phyloP scores from a whole-genome alignment of 2,329 filamentous ascomycete species.

The Ceratocystis albifundus region DNA sequence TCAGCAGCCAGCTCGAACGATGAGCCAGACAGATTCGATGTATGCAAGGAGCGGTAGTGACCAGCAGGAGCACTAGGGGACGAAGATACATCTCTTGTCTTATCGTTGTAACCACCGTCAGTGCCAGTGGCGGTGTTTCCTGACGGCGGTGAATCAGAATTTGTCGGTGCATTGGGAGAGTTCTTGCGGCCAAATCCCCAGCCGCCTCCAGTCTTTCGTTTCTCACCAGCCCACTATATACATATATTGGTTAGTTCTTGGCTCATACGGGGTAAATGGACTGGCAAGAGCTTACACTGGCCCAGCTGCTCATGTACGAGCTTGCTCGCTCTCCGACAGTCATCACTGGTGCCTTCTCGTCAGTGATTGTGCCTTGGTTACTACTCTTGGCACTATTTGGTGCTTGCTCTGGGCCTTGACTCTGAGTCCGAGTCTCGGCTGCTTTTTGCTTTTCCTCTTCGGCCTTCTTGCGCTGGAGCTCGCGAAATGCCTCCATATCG shows the following conservation, averaged over 20 bases:
- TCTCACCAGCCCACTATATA: conserved; percentile 55
- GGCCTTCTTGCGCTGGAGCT: conserved; percentile 36
- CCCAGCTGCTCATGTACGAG: conserved; percentile 58
- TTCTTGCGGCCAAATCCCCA: conserved; percentile 36
- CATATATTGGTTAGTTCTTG: not conserved
- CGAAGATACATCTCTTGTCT: not conserved
- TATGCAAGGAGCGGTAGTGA: conserved; percentile 18
- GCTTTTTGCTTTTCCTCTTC: conserved; percentile 31
- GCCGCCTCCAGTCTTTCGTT: conserved; percentile 46
- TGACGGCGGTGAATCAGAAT: conserved; percentile 28
- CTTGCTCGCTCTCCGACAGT: conserved; percentile 37
- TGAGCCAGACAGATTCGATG: conserved; percentile 19
- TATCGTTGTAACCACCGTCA: not conserved
- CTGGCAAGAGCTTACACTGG: conserved; percentile 29
- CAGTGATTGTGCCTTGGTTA: conserved; percentile 14
- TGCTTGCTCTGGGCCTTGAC: not conserved
- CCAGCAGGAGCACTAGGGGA: conserved; percentile 19
- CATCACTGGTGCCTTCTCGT: conserved; percentile 7
- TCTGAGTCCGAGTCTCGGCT: conserved; percentile 16
- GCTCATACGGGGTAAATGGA: not conserved
- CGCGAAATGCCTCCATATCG: conserved; percentile 60
- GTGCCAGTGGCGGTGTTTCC: conserved; percentile 27
- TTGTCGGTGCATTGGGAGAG: conserved; percentile 26
- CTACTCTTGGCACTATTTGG: conserved; percentile 17
- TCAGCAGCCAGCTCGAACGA: conserved; percentile 21